Conservation (phyloP, 371 early-diverging fungal genomes). For the Parasitella parasitica region DNA sequence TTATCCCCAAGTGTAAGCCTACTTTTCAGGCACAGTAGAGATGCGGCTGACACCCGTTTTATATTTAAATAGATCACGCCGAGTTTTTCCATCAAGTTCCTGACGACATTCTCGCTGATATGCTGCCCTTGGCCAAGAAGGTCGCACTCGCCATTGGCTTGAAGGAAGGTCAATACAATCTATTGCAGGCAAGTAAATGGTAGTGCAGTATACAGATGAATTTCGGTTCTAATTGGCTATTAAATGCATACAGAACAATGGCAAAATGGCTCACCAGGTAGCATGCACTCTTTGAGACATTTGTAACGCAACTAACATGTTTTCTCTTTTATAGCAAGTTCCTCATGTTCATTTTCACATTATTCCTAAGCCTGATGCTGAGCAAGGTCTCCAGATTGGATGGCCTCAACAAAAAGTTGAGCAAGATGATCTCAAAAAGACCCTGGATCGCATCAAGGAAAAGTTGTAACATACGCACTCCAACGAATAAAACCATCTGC, state of each 20-base stretch:
- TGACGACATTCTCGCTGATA: constrained; percentile 81
- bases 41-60: neutral
- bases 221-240: neutral
- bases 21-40: neutral
- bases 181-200: constrained; percentile 70
- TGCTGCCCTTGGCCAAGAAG: constrained; percentile 90
- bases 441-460: constrained; percentile 35
- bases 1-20: constrained; percentile 82
- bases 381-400: constrained; percentile 70
- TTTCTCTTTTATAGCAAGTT: constrained; percentile 53
- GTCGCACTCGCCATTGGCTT: constrained; percentile 72
- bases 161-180: constrained; percentile 72
- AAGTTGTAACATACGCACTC: constrained; percentile 40
- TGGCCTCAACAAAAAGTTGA: constrained; percentile 54
- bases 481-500: neutral
- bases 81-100: constrained; percentile 88
- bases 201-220: neutral
- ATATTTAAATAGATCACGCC: constrained; percentile 73
- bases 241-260: constrained; percentile 68
- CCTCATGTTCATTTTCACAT: constrained; percentile 93
- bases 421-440: constrained; percentile 37
- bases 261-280: constrained; percentile 52
- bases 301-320: neutral
- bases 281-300: neutral
- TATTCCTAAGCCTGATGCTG: constrained; percentile 76